Conservation (phyloP, 208 protist species). For the Leishmania gerbilli region DNA sequence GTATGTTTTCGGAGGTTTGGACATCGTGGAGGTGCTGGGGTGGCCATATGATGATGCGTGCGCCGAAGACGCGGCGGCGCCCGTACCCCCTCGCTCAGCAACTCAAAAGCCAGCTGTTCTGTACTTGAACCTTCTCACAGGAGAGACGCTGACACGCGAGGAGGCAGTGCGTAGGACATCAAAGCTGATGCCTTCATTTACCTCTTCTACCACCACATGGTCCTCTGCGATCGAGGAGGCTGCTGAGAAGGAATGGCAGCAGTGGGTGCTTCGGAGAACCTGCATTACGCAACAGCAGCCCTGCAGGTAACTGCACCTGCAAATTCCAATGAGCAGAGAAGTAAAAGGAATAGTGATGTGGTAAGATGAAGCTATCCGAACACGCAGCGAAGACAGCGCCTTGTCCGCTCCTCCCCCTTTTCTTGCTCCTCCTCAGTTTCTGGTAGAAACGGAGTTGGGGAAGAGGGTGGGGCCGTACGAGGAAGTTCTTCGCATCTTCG, state of each 20-base stretch:
- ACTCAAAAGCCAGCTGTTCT: constrained; percentile 9
- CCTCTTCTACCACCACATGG: constrained; percentile 11
- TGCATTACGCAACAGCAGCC: constrained; percentile 18
- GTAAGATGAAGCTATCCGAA: background rate
- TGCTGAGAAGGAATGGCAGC: constrained; percentile 38
- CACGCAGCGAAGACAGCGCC: background rate
- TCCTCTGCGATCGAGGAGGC: constrained; percentile 31
- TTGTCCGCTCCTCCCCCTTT: constrained; percentile 3
- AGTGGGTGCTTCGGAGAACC: constrained; percentile 22
- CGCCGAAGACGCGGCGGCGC: constrained; percentile 4
- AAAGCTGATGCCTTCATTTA: constrained; percentile 15
- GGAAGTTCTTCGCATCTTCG: background rate
- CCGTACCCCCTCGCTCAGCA: background rate
- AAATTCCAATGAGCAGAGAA: background rate
- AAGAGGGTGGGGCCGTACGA: background rate
- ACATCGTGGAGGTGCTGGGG: constrained; percentile 54
- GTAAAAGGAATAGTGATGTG: background rate
- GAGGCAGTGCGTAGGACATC: constrained; percentile 20
- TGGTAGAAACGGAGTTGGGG: background rate
- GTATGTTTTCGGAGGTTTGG: constrained; percentile 68
- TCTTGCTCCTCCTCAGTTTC: background rate
- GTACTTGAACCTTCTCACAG: constrained; percentile 38
- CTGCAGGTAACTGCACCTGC: constrained; percentile 3
- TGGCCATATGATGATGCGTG: constrained; percentile 17
- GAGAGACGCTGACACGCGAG: constrained; percentile 30